Evolutionary conservation across 495 filamentous ascomycete species (phyloP).

Genomic region (Barbatosphaeria neglecta): DNA sequence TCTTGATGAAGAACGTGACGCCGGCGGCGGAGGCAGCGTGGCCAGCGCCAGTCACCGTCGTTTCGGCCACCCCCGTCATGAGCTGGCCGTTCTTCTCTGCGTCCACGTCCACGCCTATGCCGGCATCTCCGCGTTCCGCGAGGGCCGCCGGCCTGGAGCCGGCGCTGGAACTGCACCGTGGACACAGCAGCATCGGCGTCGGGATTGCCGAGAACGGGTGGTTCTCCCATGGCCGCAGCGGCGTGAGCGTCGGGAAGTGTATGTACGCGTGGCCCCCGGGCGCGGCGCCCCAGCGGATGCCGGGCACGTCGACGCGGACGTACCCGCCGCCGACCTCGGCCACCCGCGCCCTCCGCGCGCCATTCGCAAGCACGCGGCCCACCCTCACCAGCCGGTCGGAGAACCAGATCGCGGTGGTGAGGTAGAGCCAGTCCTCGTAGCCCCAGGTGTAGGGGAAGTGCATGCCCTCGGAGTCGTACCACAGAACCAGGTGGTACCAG

Average conservation of each 20-base stretch:
- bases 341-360: constrained; percentile 15
- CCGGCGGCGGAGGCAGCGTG: constrained; percentile 4
- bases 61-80: not conserved
- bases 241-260: constrained; percentile 31
- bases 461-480: too few species aligned
- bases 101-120: not conserved
- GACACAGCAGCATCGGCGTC: constrained; percentile 10
- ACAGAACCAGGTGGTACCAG: constrained; percentile 27
- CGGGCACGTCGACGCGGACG: constrained; percentile 23
- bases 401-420: constrained; percentile 28
- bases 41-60: not conserved
- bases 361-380: constrained; percentile 13
- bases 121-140: too few species aligned
- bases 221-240: constrained; percentile 32
- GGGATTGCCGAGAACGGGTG: constrained; percentile 35
- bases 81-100: not conserved
- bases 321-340: constrained; percentile 17
- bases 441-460: constrained; percentile 14
- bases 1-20: constrained; percentile 18
- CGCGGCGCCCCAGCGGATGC: constrained; percentile 15
- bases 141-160: too few species aligned
- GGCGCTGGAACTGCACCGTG: not conserved
- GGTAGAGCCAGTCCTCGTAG: constrained; percentile 36
- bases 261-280: constrained; percentile 24
- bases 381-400: constrained; percentile 29